Evolutionary conservation across 2,329 filamentous ascomycete species (phyloP).

Genomic region (Chrysoporthe deuterocubensis): DNA sequence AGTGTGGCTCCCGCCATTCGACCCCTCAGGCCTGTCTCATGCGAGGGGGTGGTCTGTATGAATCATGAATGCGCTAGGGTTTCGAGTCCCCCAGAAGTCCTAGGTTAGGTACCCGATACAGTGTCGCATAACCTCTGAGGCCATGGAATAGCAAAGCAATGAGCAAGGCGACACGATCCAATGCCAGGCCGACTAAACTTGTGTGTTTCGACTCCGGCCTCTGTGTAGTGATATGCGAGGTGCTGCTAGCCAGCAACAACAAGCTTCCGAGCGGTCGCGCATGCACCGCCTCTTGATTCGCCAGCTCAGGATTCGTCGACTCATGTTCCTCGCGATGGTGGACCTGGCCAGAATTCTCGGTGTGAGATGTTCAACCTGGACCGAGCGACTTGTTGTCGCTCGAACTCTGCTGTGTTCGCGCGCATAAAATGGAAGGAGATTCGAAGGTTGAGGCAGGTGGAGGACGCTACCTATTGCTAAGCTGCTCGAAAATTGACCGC

Average conservation of each 20-base stretch:
- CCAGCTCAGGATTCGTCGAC: conserved; percentile 22
- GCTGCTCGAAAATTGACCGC: neutral
- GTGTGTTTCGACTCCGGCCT: neutral
- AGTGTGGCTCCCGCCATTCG: conserved; percentile 12
- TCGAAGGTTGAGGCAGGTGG: conserved; percentile 10
- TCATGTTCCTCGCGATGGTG: conserved; percentile 18
- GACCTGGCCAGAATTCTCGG: conserved; percentile 11
- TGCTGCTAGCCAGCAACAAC: conserved; percentile 10
- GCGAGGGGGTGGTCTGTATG: conserved; percentile 11
- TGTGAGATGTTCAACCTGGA: conserved; percentile 15
- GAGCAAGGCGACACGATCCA: neutral
- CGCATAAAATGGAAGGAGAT: conserved; percentile 20
- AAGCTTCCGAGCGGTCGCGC: conserved; percentile 22
- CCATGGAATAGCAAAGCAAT: neutral
- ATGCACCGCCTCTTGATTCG: conserved; percentile 21
- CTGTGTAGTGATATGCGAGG: conserved; percentile 12
- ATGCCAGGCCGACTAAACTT: neutral
- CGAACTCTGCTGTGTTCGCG: neutral
- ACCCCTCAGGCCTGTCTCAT: neutral
- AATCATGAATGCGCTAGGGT: conserved; percentile 23
- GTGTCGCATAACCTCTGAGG: conserved; percentile 12
- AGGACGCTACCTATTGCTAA: neutral
- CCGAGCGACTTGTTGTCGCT: conserved; percentile 2
- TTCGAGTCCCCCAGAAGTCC: conserved; percentile 16
- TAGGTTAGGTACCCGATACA: neutral